phyloP scores from a whole-genome alignment of 2,329 filamentous ascomycete genomes.

The Pseudogymnoascus sp. region DNA sequence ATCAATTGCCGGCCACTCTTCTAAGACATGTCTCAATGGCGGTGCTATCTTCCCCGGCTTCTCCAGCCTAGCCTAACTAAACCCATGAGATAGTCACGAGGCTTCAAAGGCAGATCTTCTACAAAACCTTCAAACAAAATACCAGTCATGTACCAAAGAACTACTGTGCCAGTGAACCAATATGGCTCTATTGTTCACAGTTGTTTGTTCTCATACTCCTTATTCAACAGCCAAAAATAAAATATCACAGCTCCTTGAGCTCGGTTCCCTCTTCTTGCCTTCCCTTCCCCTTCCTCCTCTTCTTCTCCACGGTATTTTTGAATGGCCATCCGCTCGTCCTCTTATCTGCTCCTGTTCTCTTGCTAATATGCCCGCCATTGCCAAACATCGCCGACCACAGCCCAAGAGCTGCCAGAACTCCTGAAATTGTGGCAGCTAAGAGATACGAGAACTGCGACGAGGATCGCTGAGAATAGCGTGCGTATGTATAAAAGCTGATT shows the following conservation, averaged over 20 bases:
- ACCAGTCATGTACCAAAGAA: background rate
- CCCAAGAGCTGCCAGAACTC: conserved; percentile 45
- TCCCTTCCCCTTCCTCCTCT: conserved; percentile 18
- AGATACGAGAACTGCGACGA: conserved; percentile 44
- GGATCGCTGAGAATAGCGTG: conserved; percentile 40
- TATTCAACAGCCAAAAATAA: background rate
- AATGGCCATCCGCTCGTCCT: conserved; percentile 60
- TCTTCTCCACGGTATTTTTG: conserved; percentile 43
- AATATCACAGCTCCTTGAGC: conserved; percentile 1
- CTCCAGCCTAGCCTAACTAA: background rate
- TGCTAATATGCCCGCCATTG: conserved; percentile 49
- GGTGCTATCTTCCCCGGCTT: background rate
- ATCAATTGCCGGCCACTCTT: background rate
- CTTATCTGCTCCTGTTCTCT: conserved; percentile 60
- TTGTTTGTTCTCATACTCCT: background rate
- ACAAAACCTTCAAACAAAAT: background rate
- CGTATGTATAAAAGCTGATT: conserved; percentile 52
- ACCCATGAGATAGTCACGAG: background rate
- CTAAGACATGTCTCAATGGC: background rate
- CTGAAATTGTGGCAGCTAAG: conserved; percentile 44
- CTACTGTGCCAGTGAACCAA: background rate
- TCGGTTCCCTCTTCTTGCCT: background rate
- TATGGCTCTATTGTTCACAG: background rate
- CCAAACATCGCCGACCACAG: conserved; percentile 48
- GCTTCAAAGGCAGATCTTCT: background rate